Conservation (phyloP, 225 moss, liverwort and hornwort species). For the Polytrichum formosum region DNA sequence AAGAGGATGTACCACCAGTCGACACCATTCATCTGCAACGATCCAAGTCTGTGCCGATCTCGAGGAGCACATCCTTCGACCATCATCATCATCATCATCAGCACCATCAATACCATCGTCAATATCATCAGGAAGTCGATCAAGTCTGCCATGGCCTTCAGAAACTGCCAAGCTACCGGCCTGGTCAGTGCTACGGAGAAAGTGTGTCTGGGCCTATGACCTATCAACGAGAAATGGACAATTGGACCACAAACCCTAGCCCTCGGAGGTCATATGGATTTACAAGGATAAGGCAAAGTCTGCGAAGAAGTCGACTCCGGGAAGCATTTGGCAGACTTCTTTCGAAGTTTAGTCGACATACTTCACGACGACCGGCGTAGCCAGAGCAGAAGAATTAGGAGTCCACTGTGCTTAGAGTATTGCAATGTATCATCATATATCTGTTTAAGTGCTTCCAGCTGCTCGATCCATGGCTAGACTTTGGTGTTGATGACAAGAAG, state of each 20-base stretch:
- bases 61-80: constrained; percentile 5
- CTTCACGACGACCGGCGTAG: constrained; percentile 6
- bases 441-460: too few relatives aligned
- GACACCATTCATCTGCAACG: constrained; percentile 11
- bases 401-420: too few relatives aligned
- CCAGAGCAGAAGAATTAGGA: too few relatives aligned
- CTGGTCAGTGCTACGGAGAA: constrained; percentile 16
- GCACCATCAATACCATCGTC: too few relatives aligned
- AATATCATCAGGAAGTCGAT: too few relatives aligned
- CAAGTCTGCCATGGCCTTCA: background rate
- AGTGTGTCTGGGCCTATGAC: constrained; percentile 24
- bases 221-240: constrained; percentile 3
- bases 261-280: background rate
- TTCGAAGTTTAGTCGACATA: constrained; percentile 7
- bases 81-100: too few relatives aligned
- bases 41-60: constrained; percentile 37
- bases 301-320: constrained; percentile 16
- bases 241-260: constrained; percentile 1
- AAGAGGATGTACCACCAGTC: constrained; percentile 30
- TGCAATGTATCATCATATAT: too few relatives aligned
- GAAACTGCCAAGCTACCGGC: constrained; percentile 12
- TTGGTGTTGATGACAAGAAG: too few relatives aligned
- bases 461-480: too few relatives aligned
- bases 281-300: constrained; percentile 12
- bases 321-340: constrained; percentile 10